Base-by-base conservation (phyloP, 768 basidiomycete species). In the Cystofilobasidium capitatum region DNA sequence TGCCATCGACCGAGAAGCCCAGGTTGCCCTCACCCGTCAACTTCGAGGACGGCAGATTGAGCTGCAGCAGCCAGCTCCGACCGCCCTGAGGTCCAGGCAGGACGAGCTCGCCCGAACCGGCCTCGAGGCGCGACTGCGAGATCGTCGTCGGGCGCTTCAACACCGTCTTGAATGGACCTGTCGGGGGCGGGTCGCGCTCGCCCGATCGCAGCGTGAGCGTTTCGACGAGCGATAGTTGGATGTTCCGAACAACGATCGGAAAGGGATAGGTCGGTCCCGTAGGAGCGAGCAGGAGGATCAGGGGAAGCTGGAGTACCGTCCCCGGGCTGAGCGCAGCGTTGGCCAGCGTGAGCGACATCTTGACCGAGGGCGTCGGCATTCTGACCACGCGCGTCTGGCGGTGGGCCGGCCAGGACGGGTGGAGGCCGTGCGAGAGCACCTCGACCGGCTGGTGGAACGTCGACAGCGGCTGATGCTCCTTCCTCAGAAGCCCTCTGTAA, bases 161-260 rank as follows among this genome's bases (percentile, higher is more conserved):
- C 17, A 66, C 17, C 45, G 58, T 35, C 35, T 12, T 45, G 44
- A n/a, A 33, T 51, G 17, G 36, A 31, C 22, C 33, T 22, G 35
- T 49, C 31, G 62, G 62, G 49, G 49, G 39, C 6, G 45, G 29
- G 62, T 63, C 62, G 35, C 49, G 24, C 24, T 49, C 47, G 17
- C 45, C 29, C 16, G 58, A 59, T 1, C 44, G 24, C 36, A 59
- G 60, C 7, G 58, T 58, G 12, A 58, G n/a, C 9, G 44, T 66
- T 26, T 66, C 65, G 26, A 59, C 16, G 20, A 66, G 65, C 14
- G 65, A 45, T 2, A 66, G 45, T 36, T 60, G 65, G 58, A 66
- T 66, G 39, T 29, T 3, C 12, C 49, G 49, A 12, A 55, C 51
- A 6, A 31, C 14, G 7, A 55, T n/a, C n/a, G 55, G 55, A 45